These are phyloP conservation scores for Neurospora sp. DNA, from an alignment of 495 filamentous ascomycete species.

Conservation along the genomic window DNA sequence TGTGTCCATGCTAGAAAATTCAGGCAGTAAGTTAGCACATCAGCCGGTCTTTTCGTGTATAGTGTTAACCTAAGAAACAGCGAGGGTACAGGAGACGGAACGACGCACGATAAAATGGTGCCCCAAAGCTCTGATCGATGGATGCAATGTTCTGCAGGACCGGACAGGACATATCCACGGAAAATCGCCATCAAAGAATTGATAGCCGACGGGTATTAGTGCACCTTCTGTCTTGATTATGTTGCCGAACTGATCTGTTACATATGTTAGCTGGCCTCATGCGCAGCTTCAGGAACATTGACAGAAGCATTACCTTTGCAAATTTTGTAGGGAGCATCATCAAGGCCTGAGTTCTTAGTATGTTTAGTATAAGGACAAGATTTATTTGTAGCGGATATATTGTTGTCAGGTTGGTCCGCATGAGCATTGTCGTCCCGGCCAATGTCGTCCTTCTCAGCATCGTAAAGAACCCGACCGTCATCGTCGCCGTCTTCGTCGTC, in stretches of 20 bases:
- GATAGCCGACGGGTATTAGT: slow-evolving; percentile 15
- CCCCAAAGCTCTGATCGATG: slow-evolving; percentile 10
- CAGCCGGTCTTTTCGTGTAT: not conserved
- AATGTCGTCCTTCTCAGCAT: not conserved
- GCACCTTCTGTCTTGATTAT: slow-evolving; percentile 8
- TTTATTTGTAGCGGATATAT: not conserved
- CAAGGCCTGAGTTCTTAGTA: not conserved
- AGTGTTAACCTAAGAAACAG: not conserved
- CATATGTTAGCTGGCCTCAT: not conserved
- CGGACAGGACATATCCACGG: slow-evolving; percentile 24
- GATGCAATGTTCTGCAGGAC: slow-evolving; percentile 14
- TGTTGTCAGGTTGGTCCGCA: not conserved
- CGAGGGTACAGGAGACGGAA: not conserved
- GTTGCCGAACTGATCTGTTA: not conserved
- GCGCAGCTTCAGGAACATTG: not conserved
- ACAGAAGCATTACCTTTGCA: slow-evolving; percentile 2
- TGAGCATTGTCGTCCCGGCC: not conserved
- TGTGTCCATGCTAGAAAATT: slow-evolving; percentile 6
- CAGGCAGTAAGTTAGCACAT: not conserved
- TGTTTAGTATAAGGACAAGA: not conserved
- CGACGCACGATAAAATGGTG: slow-evolving; percentile 18
- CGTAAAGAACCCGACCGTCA: not conserved
- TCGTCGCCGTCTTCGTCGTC: not conserved
- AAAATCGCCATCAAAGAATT: slow-evolving; percentile 3
- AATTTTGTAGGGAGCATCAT: slow-evolving; percentile 1